Evolutionary conservation across 2,329 filamentous ascomycete genomes (phyloP).

Genomic region (Cadophora gregata): DNA sequence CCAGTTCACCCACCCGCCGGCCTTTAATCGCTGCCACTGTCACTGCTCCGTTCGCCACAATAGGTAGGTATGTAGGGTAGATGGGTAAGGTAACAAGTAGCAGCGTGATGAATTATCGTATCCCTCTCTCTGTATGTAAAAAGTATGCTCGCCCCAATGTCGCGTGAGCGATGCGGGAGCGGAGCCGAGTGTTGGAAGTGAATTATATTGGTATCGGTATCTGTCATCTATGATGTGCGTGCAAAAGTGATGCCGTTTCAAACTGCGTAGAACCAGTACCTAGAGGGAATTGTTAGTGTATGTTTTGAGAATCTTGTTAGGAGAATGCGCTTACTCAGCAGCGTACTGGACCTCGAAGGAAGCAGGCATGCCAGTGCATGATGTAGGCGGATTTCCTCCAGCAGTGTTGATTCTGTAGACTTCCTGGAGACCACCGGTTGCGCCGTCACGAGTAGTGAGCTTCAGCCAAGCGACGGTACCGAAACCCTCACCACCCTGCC

Average conservation of each 20-base stretch:
- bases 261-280: conserved; percentile 43
- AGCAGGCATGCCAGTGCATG: conserved; percentile 68
- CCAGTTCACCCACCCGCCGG: no score
- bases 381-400: conserved; percentile 76
- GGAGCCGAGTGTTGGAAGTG: conserved; percentile 13
- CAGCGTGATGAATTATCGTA: conserved; percentile 9
- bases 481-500: conserved; percentile 62
- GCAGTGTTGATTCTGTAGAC: conserved; percentile 87
- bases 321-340: conserved; percentile 73
- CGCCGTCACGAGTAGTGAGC: conserved; percentile 60
- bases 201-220: conserved; percentile 15
- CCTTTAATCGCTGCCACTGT: neutral
- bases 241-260: conserved; percentile 10
- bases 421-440: conserved; percentile 70
- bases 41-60: neutral
- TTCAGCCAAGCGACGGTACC: conserved; percentile 83
- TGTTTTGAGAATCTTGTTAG: neutral
- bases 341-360: conserved; percentile 80
- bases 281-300: conserved; percentile 26
- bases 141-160: conserved; percentile 2
- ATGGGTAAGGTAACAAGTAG: neutral
- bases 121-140: neutral
- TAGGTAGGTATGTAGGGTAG: neutral
- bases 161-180: conserved; percentile 6
- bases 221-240: neutral